A percentile compares a stretch with the other conserved stretches of the same genome.
phyloP scores from a whole-genome alignment of 2,329 filamentous ascomycete species.

The Colletotrichum agaves region DNA sequence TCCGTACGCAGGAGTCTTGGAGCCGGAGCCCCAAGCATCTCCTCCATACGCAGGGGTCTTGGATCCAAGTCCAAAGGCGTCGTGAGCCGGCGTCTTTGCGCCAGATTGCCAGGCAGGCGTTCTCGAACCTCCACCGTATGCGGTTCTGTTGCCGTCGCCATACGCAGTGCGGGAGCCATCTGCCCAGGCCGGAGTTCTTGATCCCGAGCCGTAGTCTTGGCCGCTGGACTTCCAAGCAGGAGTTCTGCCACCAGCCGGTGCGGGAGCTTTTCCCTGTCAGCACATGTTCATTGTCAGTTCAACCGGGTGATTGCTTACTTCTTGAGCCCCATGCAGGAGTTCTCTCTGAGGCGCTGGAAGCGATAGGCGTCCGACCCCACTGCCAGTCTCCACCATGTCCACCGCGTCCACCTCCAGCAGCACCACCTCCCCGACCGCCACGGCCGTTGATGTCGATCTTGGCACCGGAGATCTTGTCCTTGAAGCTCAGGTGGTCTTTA shows the following conservation, averaged over 20 bases:
- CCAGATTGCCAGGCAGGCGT: constrained; percentile 85
- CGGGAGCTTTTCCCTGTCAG: constrained; percentile 60
- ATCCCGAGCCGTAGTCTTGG: constrained; percentile 59
- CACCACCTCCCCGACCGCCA: constrained; percentile 55
- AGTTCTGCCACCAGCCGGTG: constrained; percentile 65
- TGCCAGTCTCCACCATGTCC: constrained; percentile 66
- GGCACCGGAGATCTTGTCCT: constrained; percentile 83
- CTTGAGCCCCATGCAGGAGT: constrained; percentile 82
- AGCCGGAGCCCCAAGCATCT: constrained; percentile 74
- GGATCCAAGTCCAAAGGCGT: constrained; percentile 74
- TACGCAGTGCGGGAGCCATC: constrained; percentile 75
- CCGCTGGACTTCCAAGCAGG: constrained; percentile 67
- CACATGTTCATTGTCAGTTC: neutral
- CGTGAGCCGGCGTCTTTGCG: constrained; percentile 74
- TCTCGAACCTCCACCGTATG: constrained; percentile 78
- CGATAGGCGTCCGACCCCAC: constrained; percentile 75
- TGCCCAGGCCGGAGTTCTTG: constrained; percentile 77
- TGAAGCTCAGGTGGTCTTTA: constrained; percentile 84
- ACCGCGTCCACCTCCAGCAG: constrained; percentile 54
- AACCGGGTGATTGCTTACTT: constrained; percentile 61
- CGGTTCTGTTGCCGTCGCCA: constrained; percentile 79
- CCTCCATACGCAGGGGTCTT: constrained; percentile 72
- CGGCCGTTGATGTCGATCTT: constrained; percentile 76
- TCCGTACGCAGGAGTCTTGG: constrained; percentile 82
- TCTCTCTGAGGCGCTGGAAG: constrained; percentile 68